phyloP scores from a whole-genome alignment of 768 basidiomycete genomes.

The Suillus placidus region DNA sequence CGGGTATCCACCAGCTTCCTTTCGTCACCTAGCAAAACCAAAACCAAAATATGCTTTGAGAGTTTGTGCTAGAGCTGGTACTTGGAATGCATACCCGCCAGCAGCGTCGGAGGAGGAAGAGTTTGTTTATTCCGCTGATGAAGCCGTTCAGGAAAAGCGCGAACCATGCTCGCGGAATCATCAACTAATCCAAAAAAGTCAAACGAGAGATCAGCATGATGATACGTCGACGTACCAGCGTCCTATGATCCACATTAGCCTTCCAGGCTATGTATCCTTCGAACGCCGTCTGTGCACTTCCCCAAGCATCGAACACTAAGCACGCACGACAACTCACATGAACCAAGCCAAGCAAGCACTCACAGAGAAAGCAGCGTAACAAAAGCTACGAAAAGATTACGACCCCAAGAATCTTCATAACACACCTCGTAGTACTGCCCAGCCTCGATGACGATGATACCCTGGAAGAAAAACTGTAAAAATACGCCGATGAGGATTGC shows the following conservation, averaged over 20 bases:
- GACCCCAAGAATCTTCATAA: conserved; percentile 46
- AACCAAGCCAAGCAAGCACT: conserved; percentile 16
- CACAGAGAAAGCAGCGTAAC: conserved; percentile 48
- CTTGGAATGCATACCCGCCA: conserved; percentile 45
- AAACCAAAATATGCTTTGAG: background rate
- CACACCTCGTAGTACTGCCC: conserved; percentile 45
- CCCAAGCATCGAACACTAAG: background rate
- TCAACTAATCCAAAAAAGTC: conserved; percentile 13
- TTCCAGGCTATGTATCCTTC: conserved; percentile 48
- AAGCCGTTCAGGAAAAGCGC: conserved; percentile 52
- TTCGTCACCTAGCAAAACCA: conserved; percentile 42
- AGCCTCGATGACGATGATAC: conserved; percentile 44
- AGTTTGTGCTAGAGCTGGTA: background rate
- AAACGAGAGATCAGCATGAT: background rate
- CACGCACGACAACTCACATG: background rate
- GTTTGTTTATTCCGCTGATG: conserved; percentile 49
- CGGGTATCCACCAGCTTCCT: conserved; percentile 39
- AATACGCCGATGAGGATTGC: conserved; percentile 49
- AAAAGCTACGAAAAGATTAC: conserved; percentile 43
- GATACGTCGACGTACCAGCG: conserved; percentile 36
- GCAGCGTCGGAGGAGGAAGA: conserved; percentile 51
- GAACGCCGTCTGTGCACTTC: conserved; percentile 43
- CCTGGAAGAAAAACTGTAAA: conserved; percentile 51
- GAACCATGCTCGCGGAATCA: conserved; percentile 44
- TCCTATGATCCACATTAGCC: conserved; percentile 32